A percentile compares a stretch with the other conserved stretches of the same genome.
Conservation (phyloP, 768 basidiomycete species). For the Mycena chlorophos region DNA sequence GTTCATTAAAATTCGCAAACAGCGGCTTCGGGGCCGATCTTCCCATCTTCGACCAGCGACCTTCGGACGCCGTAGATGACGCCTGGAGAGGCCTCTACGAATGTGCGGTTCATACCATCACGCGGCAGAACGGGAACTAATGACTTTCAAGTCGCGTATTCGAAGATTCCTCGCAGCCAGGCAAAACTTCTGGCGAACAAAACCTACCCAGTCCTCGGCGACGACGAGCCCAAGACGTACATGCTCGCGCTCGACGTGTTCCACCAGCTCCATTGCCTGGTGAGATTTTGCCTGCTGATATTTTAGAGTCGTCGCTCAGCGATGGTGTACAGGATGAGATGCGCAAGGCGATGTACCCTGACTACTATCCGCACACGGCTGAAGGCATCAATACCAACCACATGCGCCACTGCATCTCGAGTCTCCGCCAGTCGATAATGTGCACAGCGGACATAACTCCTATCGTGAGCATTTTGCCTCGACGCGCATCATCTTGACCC, state of each 20-base stretch:
- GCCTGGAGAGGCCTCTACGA: conserved; percentile 27
- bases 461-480: conserved; percentile 13
- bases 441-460: conserved; percentile 26
- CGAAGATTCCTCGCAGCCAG: conserved; percentile 25
- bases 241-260: conserved; percentile 27
- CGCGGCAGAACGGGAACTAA: neutral
- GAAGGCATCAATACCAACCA: conserved; percentile 25
- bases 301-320: neutral
- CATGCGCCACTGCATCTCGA: conserved; percentile 27
- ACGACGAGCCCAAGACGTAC: conserved; percentile 25
- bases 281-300: neutral
- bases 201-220: conserved; percentile 27
- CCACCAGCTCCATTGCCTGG: conserved; percentile 29
- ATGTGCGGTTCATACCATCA: conserved; percentile 14
- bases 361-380: conserved; percentile 18
- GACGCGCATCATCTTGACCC: neutral
- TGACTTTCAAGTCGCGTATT: conserved; percentile 21
- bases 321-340: conserved; percentile 21
- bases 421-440: conserved; percentile 27
- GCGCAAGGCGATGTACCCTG: conserved; percentile 25
- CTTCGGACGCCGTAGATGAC: conserved; percentile 27
- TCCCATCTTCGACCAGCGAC: conserved; percentile 22
- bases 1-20: neutral
- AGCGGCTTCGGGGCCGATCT: conserved; percentile 22
- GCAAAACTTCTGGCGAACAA: conserved; percentile 25